phyloP scores from a whole-genome alignment of 2,329 filamentous ascomycete genomes.

The Aspergillus sp. region DNA sequence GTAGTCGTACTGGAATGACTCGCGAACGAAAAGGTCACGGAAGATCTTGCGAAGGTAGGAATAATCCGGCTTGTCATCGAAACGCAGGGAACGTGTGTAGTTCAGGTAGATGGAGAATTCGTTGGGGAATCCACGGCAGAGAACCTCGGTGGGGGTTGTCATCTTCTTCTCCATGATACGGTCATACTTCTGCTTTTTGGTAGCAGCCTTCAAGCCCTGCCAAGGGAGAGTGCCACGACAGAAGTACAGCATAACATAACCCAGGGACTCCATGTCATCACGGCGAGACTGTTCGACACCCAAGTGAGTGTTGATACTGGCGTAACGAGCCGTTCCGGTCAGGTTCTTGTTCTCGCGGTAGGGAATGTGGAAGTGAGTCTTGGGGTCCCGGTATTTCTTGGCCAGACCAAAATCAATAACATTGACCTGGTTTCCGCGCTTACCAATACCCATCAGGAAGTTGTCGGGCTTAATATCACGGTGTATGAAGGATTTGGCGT shows the following conservation, averaged over 20 bases:
- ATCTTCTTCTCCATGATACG: conserved; percentile 99
- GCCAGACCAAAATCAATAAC: conserved; percentile 98
- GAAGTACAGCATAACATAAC: conserved; percentile 99
- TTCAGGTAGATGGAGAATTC: conserved; percentile 99
- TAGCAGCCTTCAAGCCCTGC: conserved; percentile 98
- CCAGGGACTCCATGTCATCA: conserved; percentile 98
- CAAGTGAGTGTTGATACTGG: conserved; percentile 97
- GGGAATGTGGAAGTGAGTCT: conserved; percentile 99
- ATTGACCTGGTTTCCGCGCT: conserved; percentile 98
- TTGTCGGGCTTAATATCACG: conserved; percentile 99
- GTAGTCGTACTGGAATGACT: conserved; percentile 99
- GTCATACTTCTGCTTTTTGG: conserved; percentile 99
- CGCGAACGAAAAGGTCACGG: conserved; percentile 97
- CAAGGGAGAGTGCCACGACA: conserved; percentile 97
- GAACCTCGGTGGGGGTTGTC: conserved; percentile 97
- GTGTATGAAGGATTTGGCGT: conserved; percentile 99
- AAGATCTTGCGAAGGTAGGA: conserved; percentile 99
- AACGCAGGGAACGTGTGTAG: conserved; percentile 97
- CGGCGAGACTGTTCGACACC: conserved; percentile 98
- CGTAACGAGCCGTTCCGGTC: conserved; percentile 97
- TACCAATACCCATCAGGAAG: conserved; percentile 98
- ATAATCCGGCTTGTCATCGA: conserved; percentile 99
- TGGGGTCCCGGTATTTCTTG: conserved; percentile 99
- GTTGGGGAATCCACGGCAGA: conserved; percentile 98
- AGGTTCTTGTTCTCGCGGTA: conserved; percentile 99